Base-by-base conservation (phyloP, 805 yeast species). In the Barnettozyma sucrosica region DNA sequence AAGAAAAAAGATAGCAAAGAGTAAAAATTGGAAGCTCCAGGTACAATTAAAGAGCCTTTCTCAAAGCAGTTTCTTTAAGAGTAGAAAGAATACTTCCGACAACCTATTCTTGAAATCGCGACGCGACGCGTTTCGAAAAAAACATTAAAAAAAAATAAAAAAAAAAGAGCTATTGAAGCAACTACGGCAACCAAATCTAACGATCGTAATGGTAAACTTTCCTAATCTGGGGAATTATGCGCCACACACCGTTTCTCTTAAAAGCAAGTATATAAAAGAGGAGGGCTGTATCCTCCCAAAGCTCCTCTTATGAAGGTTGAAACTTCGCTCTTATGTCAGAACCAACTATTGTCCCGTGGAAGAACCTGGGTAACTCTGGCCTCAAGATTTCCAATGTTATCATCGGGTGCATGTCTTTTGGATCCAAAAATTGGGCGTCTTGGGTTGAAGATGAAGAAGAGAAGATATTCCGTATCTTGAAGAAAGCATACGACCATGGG, bases 391-490 rank as follows among this genome's bases (percentile, higher is more conserved):
- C 81, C 28, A 67, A 67, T 32, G 56, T 78, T 18, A 65, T 78
- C 44, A 71, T 76, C 10, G 83, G 82, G 4, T 75, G 78, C 53
- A 76, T 77, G 82, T 61, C 75, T 1, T 74, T 62, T 54, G 82
- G 81, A 6, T 46, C 50, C 18, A 70, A 71, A 51, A 42, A 45
- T 1, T 73, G 75, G 74, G 63, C 63, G 2, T 65, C 64, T 16
- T 73, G 75, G 75, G 68, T 72, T 21, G 48, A 67, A 25, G 74
- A 70, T 25, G 78, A 76, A 50, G 76, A 76, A 52, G 75, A 71
- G 24, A 51, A 66, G 52, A 14, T 72, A 7, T 70, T 75, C 46
- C 51, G 54, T 13, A 63, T 73, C 24, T 55, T 76, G 63, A 75
- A 75, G 52, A 67, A 66, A 47, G 71, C 74, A 43, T 75, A 73